Base-by-base conservation (phyloP, 2,329 filamentous ascomycete species). In the Tolypocladium guangdongense region DNA sequence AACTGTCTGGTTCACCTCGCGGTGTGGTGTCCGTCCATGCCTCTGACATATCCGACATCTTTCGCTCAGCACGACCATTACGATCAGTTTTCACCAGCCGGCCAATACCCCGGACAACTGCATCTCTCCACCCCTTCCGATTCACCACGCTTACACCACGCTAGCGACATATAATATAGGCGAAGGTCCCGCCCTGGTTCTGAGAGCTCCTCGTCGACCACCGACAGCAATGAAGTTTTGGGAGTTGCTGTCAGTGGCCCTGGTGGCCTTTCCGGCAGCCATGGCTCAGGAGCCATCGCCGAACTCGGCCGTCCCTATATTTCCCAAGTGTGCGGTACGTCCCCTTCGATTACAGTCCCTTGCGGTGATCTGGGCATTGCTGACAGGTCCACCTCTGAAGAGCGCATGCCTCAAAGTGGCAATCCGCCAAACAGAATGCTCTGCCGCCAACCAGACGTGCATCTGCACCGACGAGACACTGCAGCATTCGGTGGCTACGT, bases 391-490 rank as follows among this genome's bases (percentile, higher is more conserved):
- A 7, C 18, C 5, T 38, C 20, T 14, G n/a, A 7, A 55, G 53
- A 32, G 14, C 1, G 16, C 24, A 3, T 70, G 68, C 30, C 58
- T 69, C 8, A 36, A 49, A 4, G 53, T 53, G 16, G 60, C 58
- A 3, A 41, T 68, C 32, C 32, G 55, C 16, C 54, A 57, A 12
- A 68, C 67, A 7, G 38, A 57, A 3, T 71, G 67, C 50, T 48
- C 58, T 2, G 24, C 55, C 11, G 57, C 60, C 3, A 58, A 72
- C 49, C 50, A 57, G 38, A 60, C 60, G 0, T 71, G 69, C 49
- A 60, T 66, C 36, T 71, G 69, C 55, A 62, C 60, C 22, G 61
- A 67, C 39, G 46, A 56, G 18, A 41, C 51, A 4, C 52, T 72
- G 4, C 59, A 63, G 37, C 32, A 58, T 20, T 47, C 60, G 7